Percentiles rank a stretch among this genome's conserved stretches.
Evolutionary conservation across 148 eudicot species (phyloP).

Genomic region (Arbutus unedo): DNA sequence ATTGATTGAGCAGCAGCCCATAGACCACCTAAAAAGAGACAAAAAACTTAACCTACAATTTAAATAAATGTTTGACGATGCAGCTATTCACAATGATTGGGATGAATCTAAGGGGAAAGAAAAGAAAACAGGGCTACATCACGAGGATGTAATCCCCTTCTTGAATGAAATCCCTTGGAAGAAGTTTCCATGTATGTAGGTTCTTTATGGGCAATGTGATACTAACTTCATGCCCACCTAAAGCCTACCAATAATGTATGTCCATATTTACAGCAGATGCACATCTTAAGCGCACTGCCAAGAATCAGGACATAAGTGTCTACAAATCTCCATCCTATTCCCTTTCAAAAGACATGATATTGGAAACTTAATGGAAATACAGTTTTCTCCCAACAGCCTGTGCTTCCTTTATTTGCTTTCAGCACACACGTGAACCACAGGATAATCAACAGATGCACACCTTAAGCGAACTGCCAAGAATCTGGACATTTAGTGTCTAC

Average conservation of each 20-base stretch:
- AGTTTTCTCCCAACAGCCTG: background rate
- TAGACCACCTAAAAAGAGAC: no score
- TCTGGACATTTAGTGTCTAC: no score
- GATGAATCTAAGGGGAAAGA: background rate
- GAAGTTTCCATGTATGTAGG: conserved; percentile 12
- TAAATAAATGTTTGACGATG: background rate
- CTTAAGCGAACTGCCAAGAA: no score
- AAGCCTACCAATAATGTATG: conserved; percentile 50
- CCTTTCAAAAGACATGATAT: background rate
- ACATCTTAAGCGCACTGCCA: conserved; percentile 43
- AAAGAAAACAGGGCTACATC: background rate
- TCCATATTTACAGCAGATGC: conserved; percentile 68
- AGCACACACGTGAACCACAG: background rate
- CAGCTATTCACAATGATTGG: background rate
- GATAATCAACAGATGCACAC: background rate
- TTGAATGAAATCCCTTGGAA: background rate
- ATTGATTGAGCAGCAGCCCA: no score
- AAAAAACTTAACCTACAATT: no score
- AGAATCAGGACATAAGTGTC: conserved; percentile 58
- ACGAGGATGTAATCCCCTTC: background rate
- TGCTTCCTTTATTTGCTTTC: background rate
- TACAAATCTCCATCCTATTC: background rate
- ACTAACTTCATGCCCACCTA: conserved; percentile 46
- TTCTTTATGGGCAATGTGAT: conserved; percentile 15
- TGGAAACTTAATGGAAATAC: background rate